Evolutionary conservation across 2,329 filamentous ascomycete genomes (phyloP).

Genomic region (Fusarium tjaetaba): DNA sequence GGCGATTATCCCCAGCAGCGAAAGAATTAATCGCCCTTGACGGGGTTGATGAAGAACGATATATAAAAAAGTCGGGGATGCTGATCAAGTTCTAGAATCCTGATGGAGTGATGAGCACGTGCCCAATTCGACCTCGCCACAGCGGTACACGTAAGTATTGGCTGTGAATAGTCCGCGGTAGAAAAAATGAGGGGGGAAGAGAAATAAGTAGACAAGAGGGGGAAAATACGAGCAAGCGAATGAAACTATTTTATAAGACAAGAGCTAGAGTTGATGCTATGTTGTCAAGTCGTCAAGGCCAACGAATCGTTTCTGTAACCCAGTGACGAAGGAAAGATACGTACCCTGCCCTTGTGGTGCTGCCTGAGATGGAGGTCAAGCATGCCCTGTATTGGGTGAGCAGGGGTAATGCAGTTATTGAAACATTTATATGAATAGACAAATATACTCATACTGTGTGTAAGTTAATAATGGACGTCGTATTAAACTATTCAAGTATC

Average conservation of each 20-base stretch:
- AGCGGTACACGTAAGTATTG: constrained; percentile 15
- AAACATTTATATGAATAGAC: not conserved
- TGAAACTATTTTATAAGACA: not conserved
- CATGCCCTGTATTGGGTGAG: constrained; percentile 8
- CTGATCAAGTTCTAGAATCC: constrained; percentile 8
- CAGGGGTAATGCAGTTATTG: not conserved
- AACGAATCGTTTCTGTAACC: constrained; percentile 18
- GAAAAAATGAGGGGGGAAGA: constrained; percentile 3
- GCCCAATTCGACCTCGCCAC: constrained; percentile 32
- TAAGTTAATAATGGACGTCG: not conserved
- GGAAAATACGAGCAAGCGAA: not conserved
- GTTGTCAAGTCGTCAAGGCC: constrained; percentile 28
- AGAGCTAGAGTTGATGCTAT: constrained; percentile 7
- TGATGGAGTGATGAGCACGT: constrained; percentile 27
- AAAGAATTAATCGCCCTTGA: not conserved
- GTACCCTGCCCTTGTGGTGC: constrained; percentile 16
- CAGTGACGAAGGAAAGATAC: constrained; percentile 12
- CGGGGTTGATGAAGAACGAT: not conserved
- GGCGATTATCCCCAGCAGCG: not conserved
- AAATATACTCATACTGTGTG: not conserved
- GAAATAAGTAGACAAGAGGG: not conserved
- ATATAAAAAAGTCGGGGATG: constrained; percentile 6
- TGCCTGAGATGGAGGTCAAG: constrained; percentile 13
- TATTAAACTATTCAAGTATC: not conserved
- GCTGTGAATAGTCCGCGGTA: not conserved